Base-by-base conservation (phyloP, 164 flowering plant species). In the Vitis rupestris region DNA sequence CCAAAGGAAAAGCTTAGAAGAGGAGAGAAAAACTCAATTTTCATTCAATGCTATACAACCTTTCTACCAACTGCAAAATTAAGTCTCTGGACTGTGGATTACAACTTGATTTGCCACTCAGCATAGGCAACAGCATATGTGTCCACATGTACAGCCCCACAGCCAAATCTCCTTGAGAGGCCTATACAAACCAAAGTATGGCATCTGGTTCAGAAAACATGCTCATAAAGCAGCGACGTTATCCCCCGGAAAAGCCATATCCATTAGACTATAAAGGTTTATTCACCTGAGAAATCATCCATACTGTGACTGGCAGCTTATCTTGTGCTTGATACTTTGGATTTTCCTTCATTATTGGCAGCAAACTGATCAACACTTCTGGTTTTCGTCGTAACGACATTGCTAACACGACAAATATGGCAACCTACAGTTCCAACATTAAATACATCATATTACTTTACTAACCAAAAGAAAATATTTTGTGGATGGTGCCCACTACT, bases 31-130 rank as follows among this genome's bases (percentile, higher is more conserved):
- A 23, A 49, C 49, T 30, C 27, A 30, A 29, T 59, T 15, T 15
- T 31, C 54, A 50, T 7, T 17, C 15, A 17, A 72, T 2, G 54
- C 9, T 19, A 67, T 16, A 81, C 59, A 71, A 95, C 99, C 94
- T 94, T 71, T 94, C 99, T 65, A 86, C 86, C 65, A 87, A 59
- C 82, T 94, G 97, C 82, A 94, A 83, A 68, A 92, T 80, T 76
- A 92, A 77, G 74, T 94, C 97, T 74, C 99, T 92, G 17, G 93
- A 82, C 62, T 82, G 96, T 0, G 97, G 97, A 80, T 85, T 94
- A 78, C 85, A 81, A 19, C 77, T 74, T 63, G 87, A 75, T 77
- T 91, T 94, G 68, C 88, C 83, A 73, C 79, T 64, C 58, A 90
- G 67, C 23, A 90, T 37, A 3, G 99, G 99, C 82, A 94, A 79